phyloP scores from a whole-genome alignment of 306 rosid species.

The Mimosa bimucronata region DNA sequence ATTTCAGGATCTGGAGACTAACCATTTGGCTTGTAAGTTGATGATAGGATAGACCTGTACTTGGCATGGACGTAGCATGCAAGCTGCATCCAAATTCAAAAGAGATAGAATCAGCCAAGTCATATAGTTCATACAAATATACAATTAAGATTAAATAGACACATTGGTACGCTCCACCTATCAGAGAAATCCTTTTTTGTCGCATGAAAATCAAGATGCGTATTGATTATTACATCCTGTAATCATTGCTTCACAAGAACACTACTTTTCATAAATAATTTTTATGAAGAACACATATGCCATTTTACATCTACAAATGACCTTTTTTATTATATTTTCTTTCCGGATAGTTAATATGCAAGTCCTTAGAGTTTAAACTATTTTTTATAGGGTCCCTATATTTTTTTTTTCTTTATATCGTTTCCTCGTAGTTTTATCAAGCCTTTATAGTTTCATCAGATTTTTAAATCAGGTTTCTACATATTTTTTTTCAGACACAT shows the following conservation, averaged over 20 bases:
- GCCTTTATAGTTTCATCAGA: too few species aligned
- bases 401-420: too few species aligned
- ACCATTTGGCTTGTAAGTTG: conserved; percentile 74
- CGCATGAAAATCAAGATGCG: neutral
- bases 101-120: conserved; percentile 5
- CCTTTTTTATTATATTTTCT: too few species aligned
- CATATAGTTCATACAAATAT: neutral
- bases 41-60: conserved; percentile 69
- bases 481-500: too few species aligned
- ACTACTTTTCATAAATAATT: neutral
- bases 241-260: neutral
- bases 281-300: too few species aligned
- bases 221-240: neutral
- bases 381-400: too few species aligned
- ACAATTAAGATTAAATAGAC: neutral
- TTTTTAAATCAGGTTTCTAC: too few species aligned
- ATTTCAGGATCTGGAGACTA: conserved; percentile 29
- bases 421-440: too few species aligned
- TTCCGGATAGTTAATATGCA: too few species aligned
- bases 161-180: too few species aligned
- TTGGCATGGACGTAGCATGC: conserved; percentile 82
- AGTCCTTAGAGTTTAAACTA: too few species aligned
- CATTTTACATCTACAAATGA: too few species aligned
- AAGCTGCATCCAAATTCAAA: conserved; percentile 57
- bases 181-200: neutral